phyloP scores from a whole-genome alignment of 768 basidiomycete species.

The Amanita subjunquillea region DNA sequence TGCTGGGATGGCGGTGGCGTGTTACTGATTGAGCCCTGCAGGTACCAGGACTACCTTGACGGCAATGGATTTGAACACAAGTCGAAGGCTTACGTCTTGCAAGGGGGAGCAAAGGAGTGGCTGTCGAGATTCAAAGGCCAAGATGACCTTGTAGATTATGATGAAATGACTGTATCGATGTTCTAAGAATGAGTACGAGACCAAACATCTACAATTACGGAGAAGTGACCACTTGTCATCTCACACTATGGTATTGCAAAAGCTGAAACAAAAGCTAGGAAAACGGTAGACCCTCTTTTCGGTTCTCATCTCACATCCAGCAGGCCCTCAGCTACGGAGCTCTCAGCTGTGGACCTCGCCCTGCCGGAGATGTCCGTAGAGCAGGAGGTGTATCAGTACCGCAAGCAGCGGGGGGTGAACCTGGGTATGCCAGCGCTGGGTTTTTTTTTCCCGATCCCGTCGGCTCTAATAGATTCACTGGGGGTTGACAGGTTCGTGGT shows the following conservation, averaged over 20 bases:
- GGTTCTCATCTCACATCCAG: background rate
- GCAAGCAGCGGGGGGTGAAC: slow-evolving; percentile 76
- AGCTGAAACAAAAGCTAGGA: background rate
- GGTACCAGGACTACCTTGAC: too few relatives aligned
- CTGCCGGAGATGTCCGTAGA: background rate
- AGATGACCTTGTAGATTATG: slow-evolving; percentile 8
- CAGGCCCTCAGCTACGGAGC: background rate
- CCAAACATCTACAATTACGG: background rate
- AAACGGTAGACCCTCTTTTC: background rate
- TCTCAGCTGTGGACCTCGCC: background rate
- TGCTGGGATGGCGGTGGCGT: slow-evolving; percentile 17
- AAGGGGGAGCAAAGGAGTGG: slow-evolving; percentile 36
- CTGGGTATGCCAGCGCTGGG: slow-evolving; percentile 39
- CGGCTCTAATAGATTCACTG: background rate
- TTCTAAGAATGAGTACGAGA: slow-evolving; percentile 8
- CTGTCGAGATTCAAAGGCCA: slow-evolving; percentile 20
- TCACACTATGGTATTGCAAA: background rate
- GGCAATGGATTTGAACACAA: slow-evolving; percentile 2
- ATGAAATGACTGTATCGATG: too few relatives aligned
- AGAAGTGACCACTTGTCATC: background rate
- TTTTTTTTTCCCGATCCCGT: background rate
- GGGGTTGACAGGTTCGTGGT: slow-evolving; percentile 52
- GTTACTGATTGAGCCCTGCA: slow-evolving; percentile 37
- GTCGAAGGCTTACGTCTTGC: slow-evolving; percentile 30
- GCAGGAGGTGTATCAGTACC: slow-evolving; percentile 34